phyloP scores from a whole-genome alignment of 192 early-diverging fungal genomes.

The Jimgerdemannia lactiflua region DNA sequence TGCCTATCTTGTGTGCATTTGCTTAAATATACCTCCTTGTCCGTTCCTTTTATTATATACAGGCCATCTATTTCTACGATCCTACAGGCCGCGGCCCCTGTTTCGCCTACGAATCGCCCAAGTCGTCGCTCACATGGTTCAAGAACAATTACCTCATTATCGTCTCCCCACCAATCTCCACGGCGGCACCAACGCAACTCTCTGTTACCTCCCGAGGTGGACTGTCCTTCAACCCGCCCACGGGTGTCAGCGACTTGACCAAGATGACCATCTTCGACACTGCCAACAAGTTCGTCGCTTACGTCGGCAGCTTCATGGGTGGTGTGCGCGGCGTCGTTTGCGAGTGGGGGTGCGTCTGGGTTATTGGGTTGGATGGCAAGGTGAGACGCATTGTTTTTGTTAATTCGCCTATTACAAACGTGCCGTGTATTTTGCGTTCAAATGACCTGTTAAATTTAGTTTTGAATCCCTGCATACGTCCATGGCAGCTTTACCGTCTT shows the following conservation, averaged over 20 bases:
- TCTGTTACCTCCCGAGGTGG: slow-evolving; percentile 38
- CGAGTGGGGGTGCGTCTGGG: slow-evolving; percentile 91
- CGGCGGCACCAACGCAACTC: slow-evolving; percentile 19
- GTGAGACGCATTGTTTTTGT: slow-evolving; percentile 29
- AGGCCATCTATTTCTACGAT: slow-evolving; percentile 89
- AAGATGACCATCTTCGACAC: slow-evolving; percentile 86
- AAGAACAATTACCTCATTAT: slow-evolving; percentile 68
- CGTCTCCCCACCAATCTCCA: slow-evolving; percentile 55
- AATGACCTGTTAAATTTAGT: too few relatives aligned
- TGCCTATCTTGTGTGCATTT: not conserved
- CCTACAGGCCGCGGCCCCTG: slow-evolving; percentile 89
- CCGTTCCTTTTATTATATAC: not conserved
- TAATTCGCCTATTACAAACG: slow-evolving; percentile 4
- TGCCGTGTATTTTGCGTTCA: not conserved
- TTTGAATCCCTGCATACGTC: not conserved
- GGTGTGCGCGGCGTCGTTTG: slow-evolving; percentile 69
- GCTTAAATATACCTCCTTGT: not conserved
- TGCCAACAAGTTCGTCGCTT: slow-evolving; percentile 90
- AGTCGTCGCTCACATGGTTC: slow-evolving; percentile 68
- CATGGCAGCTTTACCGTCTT: slow-evolving; percentile 65
- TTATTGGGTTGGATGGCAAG: slow-evolving; percentile 74
- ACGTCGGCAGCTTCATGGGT: slow-evolving; percentile 70
- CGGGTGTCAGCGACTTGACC: slow-evolving; percentile 39
- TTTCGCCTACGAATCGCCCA: slow-evolving; percentile 83
- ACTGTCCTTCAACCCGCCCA: slow-evolving; percentile 7